Conservation (phyloP, 2,329 filamentous ascomycete genomes). For the Pseudogymnoascus sp. region DNA sequence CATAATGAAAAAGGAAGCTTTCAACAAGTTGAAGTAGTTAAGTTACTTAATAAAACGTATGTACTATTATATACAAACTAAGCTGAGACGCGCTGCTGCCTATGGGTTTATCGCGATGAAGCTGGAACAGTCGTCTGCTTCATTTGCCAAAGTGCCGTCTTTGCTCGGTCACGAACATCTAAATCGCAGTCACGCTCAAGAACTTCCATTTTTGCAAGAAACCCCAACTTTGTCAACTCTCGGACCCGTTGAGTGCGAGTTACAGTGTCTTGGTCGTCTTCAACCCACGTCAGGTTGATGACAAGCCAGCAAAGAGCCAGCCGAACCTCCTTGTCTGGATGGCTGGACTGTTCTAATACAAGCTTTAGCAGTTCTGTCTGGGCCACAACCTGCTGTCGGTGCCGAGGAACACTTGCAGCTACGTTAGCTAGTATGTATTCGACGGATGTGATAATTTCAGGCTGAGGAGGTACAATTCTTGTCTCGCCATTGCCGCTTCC, state of each 20-base stretch:
- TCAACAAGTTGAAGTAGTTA: neutral
- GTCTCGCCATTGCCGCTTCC: conserved; percentile 33
- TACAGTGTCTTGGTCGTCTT: conserved; percentile 61
- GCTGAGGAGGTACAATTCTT: conserved; percentile 48
- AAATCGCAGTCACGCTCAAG: conserved; percentile 65
- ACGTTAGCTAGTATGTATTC: conserved; percentile 83
- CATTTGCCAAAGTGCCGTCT: conserved; percentile 69
- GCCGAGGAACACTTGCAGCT: conserved; percentile 70
- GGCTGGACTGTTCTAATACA: conserved; percentile 65
- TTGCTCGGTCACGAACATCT: conserved; percentile 78
- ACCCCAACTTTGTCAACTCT: conserved; percentile 65
- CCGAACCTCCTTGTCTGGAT: conserved; percentile 66
- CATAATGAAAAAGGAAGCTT: neutral
- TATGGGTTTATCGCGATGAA: neutral
- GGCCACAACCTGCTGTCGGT: conserved; percentile 69
- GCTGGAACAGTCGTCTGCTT: conserved; percentile 25
- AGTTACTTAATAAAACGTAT: conserved; percentile 4
- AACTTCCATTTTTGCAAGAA: conserved; percentile 57
- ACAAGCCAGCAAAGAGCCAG: conserved; percentile 75
- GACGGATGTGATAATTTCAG: conserved; percentile 69
- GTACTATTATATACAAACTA: neutral
- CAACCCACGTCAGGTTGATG: conserved; percentile 77
- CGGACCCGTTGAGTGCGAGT: conserved; percentile 59
- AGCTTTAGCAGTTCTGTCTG: conserved; percentile 70
- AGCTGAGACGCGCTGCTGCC: neutral